Evolutionary conservation across 768 basidiomycete genomes (phyloP), one percentile per base, ranked within the genome.

Genomic region (Phylloporus sp.): DNA sequence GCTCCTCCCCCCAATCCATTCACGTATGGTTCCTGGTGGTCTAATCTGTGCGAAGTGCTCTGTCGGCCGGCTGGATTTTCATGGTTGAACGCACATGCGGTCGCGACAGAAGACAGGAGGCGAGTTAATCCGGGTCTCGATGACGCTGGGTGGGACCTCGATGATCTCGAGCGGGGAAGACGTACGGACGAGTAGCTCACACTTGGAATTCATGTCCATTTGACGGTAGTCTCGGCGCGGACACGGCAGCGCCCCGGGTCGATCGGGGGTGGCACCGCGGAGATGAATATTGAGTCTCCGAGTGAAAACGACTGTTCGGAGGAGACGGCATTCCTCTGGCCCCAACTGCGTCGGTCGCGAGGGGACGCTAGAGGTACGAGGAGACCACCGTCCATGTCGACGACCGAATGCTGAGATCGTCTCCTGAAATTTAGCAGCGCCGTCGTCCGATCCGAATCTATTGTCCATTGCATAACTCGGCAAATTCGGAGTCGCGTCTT

Each of bases 1-100:
- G 71, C 79, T 2, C 64, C 82, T 4, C 86, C 88, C 23, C 75
- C 85, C 2, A 97, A 95, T 60, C 90, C 92, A 18, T 97, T 94
- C 67, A 84, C 86, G 34, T 86, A 88, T 61, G 82, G 85, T 31
- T 82, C 69, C 33, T 87, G 83, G 80, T 71, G 79, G 53, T 69
- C 77, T 47, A 97, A 97, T 66, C 59, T 91, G 39, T 65, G 78
- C 23, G 81, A 84, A 44, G 77, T 90, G 33, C 67, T 95, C 35
- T 94, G 91, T 68, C 72, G 92, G 29, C 90, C 93, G 1, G 71
- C 76, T 26, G 86, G 88, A 15, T 83, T 75, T 56, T 86, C 88
- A 35, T 96, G 90, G 90, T 63, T 94, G 22, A 73, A 89, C 56
- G 76, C 78, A 5, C 61, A 67, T 26, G 82, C 67, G 18, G 58